phyloP scores from a whole-genome alignment of 805 yeast species.

The Saccharomycopsis fibuligera region DNA sequence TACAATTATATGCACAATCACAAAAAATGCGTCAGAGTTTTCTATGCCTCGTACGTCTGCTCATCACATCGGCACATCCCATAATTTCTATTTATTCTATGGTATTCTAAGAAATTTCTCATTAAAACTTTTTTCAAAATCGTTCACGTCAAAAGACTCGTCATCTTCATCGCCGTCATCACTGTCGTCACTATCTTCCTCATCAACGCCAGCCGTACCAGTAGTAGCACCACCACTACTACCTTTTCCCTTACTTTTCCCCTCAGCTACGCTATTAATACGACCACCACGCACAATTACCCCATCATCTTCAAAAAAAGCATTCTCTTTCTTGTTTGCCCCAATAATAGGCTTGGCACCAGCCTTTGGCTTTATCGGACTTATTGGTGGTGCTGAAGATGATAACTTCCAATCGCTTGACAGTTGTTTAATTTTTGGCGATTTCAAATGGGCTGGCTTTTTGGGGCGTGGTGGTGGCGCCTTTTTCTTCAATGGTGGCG shows the following conservation, averaged over 20 bases:
- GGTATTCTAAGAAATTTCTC: conserved; percentile 20
- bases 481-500: conserved; percentile 10
- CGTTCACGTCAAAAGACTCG: conserved; percentile 20
- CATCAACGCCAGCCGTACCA: background rate
- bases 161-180: conserved; percentile 9
- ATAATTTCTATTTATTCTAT: conserved; percentile 3
- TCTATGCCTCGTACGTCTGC: too few relatives aligned
- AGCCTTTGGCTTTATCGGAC: background rate
- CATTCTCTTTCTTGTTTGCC: conserved; percentile 6
- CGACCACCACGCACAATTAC: background rate
- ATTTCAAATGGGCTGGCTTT: conserved; percentile 20
- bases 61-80: conserved; percentile 7
- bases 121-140: conserved; percentile 21
- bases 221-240: too few relatives aligned
- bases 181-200: conserved; percentile 6
- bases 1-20: too few relatives aligned
- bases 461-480: conserved; percentile 22
- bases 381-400: too few relatives aligned
- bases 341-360: background rate
- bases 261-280: background rate
- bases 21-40: too few relatives aligned
- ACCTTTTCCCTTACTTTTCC: too few relatives aligned
- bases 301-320: conserved; percentile 19
- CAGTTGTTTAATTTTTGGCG: conserved; percentile 13
- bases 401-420: background rate